Conservation (phyloP, 306 rosid species). For the Prinsepia uniflora region DNA sequence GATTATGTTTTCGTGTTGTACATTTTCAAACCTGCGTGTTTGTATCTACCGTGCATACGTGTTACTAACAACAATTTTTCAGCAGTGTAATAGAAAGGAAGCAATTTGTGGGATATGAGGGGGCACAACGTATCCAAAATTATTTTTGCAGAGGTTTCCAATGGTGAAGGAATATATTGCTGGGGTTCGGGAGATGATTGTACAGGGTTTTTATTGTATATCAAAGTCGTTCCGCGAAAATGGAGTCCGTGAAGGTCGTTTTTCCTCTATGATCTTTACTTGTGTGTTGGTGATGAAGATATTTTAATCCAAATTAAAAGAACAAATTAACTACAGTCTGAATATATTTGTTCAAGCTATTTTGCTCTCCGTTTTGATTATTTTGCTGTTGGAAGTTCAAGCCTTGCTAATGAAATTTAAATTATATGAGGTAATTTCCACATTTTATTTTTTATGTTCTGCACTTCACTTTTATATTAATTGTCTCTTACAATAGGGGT, state of each 20-base stretch:
- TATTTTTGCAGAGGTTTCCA: background rate
- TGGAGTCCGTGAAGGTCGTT: conserved; percentile 1
- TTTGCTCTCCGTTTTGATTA: background rate
- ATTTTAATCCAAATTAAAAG: background rate
- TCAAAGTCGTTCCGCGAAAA: background rate
- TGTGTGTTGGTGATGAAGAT: no score
- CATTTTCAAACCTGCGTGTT: conserved; percentile 17
- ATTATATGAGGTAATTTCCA: no score
- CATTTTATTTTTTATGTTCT: no score
- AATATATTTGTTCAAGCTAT: no score
- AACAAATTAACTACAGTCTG: background rate
- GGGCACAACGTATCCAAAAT: conserved; percentile 12
- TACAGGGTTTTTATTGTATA: background rate
- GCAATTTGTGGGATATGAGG: background rate
- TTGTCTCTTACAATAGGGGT: no score
- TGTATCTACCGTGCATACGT: conserved; percentile 8
- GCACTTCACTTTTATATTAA: no score
- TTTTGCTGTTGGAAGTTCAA: no score
- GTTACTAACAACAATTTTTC: conserved; percentile 2
- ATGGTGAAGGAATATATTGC: conserved; percentile 6
- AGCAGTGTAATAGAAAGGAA: background rate
- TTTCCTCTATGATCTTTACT: background rate
- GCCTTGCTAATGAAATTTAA: no score
- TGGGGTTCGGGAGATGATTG: background rate
- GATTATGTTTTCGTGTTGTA: conserved; percentile 16